Conservation (phyloP, 768 basidiomycete species). For the Trametes elegans region DNA sequence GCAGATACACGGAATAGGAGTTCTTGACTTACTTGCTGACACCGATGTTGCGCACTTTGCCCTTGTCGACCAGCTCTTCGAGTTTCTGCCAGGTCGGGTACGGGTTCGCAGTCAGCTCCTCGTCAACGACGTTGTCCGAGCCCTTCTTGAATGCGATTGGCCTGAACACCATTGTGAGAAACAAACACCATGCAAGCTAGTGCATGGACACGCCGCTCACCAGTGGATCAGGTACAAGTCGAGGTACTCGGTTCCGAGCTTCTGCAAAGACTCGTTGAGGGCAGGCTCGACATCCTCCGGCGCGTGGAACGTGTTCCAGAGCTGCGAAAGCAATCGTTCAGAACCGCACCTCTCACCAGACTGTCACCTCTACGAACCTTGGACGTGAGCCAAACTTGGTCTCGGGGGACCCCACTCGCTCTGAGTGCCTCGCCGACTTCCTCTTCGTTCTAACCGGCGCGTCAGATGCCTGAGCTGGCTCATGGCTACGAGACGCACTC, state of each 20-base stretch:
- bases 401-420: slow-evolving; percentile 57
- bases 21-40: slow-evolving; percentile 66
- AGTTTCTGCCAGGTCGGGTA: slow-evolving; percentile 81
- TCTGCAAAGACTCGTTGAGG: slow-evolving; percentile 62
- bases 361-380: slow-evolving; percentile 34
- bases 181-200: too few relatives aligned
- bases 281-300: slow-evolving; percentile 69
- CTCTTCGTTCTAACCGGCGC: slow-evolving; percentile 51
- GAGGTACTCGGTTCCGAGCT: slow-evolving; percentile 66
- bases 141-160: slow-evolving; percentile 66
- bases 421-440: slow-evolving; percentile 65
- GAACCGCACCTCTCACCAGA: too few relatives aligned
- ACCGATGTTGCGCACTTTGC: slow-evolving; percentile 77
- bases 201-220: slow-evolving; percentile 34
- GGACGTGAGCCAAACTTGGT: slow-evolving; percentile 67
- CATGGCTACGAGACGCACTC: slow-evolving; percentile 35
- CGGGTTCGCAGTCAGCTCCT: slow-evolving; percentile 61
- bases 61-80: slow-evolving; percentile 73
- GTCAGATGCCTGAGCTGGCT: not conserved
- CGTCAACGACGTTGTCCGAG: slow-evolving; percentile 43
- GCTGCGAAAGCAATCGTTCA: slow-evolving; percentile 32
- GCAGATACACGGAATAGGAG: too few relatives aligned
- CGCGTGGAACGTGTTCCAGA: slow-evolving; percentile 77
- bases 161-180: slow-evolving; percentile 41
- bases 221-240: slow-evolving; percentile 84